These are phyloP conservation scores for Colletotrichum navitas DNA, from an alignment of 2,329 filamentous ascomycete species.

Conservation along the genomic window DNA sequence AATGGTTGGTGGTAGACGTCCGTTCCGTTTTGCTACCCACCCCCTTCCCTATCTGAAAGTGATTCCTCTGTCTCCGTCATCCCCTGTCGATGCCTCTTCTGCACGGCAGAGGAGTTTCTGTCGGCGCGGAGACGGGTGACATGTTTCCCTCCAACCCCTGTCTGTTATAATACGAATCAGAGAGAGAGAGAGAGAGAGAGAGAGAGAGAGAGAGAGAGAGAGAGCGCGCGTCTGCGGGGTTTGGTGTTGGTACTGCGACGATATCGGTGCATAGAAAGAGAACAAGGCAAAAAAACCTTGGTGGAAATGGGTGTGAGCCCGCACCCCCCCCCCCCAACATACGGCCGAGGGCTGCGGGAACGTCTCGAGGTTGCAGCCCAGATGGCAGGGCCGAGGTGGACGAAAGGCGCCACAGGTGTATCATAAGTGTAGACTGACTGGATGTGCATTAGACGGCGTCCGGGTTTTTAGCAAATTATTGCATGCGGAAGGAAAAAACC, in stretches of 20 bases:
- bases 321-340: neutral
- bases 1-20: constrained; percentile 59
- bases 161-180: constrained; percentile 30
- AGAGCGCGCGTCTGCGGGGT: neutral
- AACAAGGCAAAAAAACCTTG: neutral
- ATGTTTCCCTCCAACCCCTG: too few species aligned
- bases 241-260: constrained; percentile 19
- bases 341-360: neutral
- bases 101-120: too few species aligned
- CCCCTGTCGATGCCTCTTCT: neutral
- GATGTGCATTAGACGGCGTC: constrained; percentile 60
- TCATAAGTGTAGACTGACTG: constrained; percentile 60
- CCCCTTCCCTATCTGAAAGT: neutral
- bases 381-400: constrained; percentile 2
- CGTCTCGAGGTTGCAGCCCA: neutral
- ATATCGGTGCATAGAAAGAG: constrained; percentile 21
- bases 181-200: neutral
- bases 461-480: constrained; percentile 49
- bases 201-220: neutral
- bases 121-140: neutral
- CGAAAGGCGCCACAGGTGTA: constrained; percentile 49
- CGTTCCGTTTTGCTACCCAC: neutral
- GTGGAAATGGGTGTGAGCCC: neutral
- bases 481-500: constrained; percentile 29
- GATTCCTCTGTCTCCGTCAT: neutral